Base-by-base conservation (phyloP, 2,329 filamentous ascomycete species). In the Exutisphaerella laricina region DNA sequence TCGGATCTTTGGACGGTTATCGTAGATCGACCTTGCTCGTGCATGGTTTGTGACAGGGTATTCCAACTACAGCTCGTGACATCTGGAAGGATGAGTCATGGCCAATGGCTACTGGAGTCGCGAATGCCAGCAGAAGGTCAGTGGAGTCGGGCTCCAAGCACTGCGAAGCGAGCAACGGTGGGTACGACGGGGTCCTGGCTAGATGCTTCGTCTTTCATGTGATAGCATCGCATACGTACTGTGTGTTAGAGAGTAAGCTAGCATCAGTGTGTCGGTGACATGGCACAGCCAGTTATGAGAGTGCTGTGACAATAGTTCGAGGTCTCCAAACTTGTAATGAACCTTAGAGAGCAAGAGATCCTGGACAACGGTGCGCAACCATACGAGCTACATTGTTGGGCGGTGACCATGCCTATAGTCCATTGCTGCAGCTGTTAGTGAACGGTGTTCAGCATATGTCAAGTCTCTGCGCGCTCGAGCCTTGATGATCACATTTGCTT, bases 281-380 rank as follows among this genome's bases (percentile, higher is more conserved):
- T 12, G 23, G 18, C 17, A 35, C 9, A 12, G 9, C 18, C 18
- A 35, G 20, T 14, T 17, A 12, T 23, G 23, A 14, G 20, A 23
- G 33, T 5, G 8, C 23, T 35, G 33, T 35, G 20, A 35, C n/a
- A 22, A 18, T 18, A 22, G 32, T 35, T 12, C 22, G 17, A 14
- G 33, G 20, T n/a, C 20, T 12, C 7, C 33, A 35, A 23, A 35
- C 33, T 35, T 23, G 33, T 35, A 14, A 21, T 12, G n/a, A 35
- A 23, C 33, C 18, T 23, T 21, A n/a, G 12, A 21, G 8, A 20
- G 10, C 7, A 23, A 1, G 18, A 35, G n/a, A 23, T 35, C 20
- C 33, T 14, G 18, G 33, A 13, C 20, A 23, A 16, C 6, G 12
- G 12, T 26, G 6, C 23, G 12, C 23, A 12, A 26, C 23, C 23